phyloP scores from a whole-genome alignment of 257 asterid species.

The Solanum pennellii region DNA sequence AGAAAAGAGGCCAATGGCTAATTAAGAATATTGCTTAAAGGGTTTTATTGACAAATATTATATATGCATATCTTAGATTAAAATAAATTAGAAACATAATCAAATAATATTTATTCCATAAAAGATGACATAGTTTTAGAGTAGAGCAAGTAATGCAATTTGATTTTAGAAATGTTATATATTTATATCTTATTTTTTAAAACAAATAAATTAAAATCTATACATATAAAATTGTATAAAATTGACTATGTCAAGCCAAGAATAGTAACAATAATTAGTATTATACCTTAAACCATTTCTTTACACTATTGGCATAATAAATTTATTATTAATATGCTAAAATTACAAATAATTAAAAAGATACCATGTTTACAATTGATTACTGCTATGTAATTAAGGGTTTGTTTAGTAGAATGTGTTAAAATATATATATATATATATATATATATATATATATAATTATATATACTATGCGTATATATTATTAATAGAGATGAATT shows the following conservation, averaged over 20 bases:
- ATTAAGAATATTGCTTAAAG: background rate
- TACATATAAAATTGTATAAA: background rate
- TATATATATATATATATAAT: no score
- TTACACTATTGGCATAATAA: background rate
- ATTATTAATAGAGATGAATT: background rate
- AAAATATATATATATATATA: no score
- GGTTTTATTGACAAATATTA: background rate
- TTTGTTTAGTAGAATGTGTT: background rate
- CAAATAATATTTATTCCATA: background rate
- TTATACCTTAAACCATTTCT: background rate
- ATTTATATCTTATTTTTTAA: background rate
- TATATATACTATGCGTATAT: no score
- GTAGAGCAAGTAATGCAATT: background rate
- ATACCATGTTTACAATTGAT: background rate
- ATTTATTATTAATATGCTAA: background rate
- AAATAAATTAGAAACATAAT: background rate
- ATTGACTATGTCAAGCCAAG: background rate
- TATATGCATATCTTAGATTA: background rate
- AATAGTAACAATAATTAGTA: background rate
- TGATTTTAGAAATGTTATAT: background rate
- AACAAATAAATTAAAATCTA: background rate
- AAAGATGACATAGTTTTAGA: background rate
- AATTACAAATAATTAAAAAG: background rate
- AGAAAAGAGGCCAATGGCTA: no score
- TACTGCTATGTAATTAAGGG: background rate